phyloP scores from a whole-genome alignment of 495 filamentous ascomycete genomes.

The Glonium stellatum region DNA sequence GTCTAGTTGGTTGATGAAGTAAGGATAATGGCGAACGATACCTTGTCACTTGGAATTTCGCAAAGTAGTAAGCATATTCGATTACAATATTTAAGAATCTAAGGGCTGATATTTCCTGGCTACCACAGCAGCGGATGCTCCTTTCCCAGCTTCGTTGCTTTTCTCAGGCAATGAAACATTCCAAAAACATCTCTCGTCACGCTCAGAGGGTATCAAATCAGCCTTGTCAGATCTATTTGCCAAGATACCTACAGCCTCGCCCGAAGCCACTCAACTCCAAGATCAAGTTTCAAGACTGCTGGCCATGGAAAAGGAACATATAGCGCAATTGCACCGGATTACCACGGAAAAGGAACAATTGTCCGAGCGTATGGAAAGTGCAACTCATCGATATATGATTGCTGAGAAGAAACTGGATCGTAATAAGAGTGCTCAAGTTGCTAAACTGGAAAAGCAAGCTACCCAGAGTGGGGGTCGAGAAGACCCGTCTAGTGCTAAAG shows the following conservation, averaged over 20 bases:
- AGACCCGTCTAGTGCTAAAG: slow-evolving; percentile 18
- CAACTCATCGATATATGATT: slow-evolving; percentile 83
- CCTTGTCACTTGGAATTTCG: slow-evolving; percentile 1
- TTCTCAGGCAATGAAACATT: slow-evolving; percentile 67
- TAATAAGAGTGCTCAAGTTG: slow-evolving; percentile 76
- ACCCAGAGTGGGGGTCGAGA: slow-evolving; percentile 52
- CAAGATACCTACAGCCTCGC: slow-evolving; percentile 40
- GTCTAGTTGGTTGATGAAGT: slow-evolving; percentile 79
- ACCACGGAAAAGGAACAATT: slow-evolving; percentile 74
- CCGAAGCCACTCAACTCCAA: slow-evolving; percentile 67
- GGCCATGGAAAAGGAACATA: slow-evolving; percentile 71
- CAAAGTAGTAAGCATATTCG: slow-evolving; percentile 1
- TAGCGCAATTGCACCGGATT: slow-evolving; percentile 67
- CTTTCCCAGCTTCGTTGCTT: slow-evolving; percentile 54
- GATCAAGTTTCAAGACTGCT: slow-evolving; percentile 64
- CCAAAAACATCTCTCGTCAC: slow-evolving; percentile 61
- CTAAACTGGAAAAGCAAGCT: slow-evolving; percentile 85
- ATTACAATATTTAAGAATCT: not conserved
- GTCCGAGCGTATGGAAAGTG: slow-evolving; percentile 73
- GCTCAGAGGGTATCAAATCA: slow-evolving; percentile 55
- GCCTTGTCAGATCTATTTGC: slow-evolving; percentile 51
- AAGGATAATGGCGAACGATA: slow-evolving; percentile 48
- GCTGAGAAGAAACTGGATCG: slow-evolving; percentile 92
- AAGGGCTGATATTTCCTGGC: not conserved
- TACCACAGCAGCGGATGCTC: slow-evolving; percentile 9